phyloP scores from a whole-genome alignment of 768 basidiomycete species.

The Suillus fuscotomentosus region DNA sequence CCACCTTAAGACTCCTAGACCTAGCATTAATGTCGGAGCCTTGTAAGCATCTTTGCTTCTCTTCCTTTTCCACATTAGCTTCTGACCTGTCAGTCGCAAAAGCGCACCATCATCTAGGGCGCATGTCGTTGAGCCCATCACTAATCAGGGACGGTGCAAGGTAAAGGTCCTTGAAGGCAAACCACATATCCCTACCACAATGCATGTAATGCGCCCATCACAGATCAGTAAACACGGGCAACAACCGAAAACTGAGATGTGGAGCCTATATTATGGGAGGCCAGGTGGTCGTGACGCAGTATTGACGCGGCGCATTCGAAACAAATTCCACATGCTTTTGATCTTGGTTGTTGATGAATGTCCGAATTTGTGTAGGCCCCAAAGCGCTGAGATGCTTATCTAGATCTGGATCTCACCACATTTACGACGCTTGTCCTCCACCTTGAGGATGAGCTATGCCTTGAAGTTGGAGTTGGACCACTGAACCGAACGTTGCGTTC shows the following conservation, averaged over 20 bases:
- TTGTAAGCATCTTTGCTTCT: too few relatives aligned
- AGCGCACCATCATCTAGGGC: too few relatives aligned
- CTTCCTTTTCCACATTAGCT: background rate
- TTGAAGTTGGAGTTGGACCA: background rate
- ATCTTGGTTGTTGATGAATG: background rate
- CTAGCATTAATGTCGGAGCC: too few relatives aligned
- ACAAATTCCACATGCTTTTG: background rate
- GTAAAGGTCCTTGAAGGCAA: background rate
- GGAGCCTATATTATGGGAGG: background rate
- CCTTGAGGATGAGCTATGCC: background rate
- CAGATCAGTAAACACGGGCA: background rate
- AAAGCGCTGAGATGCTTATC: background rate
- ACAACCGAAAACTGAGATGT: background rate
- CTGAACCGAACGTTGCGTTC: background rate
- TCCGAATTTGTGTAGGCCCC: background rate
- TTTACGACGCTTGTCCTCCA: background rate
- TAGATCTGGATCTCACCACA: background rate
- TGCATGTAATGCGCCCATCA: background rate
- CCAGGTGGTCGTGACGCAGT: background rate
- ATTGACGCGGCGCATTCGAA: background rate
- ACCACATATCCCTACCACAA: background rate
- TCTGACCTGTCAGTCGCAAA: conserved; percentile 13
- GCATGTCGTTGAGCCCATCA: background rate
- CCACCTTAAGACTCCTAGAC: too few relatives aligned
- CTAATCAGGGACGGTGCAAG: background rate